phyloP scores from a whole-genome alignment of 768 basidiomycete species.

The Ephemerocybe angulata region DNA sequence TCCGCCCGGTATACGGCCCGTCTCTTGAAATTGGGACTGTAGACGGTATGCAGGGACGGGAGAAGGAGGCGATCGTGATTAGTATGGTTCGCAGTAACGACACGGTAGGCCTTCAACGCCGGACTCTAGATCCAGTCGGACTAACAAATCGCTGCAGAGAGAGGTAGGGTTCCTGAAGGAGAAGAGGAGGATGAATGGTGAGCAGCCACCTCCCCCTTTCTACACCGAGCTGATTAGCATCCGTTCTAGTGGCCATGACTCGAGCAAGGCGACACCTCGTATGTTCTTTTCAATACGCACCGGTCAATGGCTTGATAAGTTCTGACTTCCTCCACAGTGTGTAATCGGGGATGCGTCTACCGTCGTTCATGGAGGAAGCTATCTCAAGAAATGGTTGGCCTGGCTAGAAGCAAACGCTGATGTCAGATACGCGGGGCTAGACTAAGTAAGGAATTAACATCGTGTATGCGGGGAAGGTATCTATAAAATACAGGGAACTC shows the following conservation, averaged over 20 bases:
- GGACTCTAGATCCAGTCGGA: background rate
- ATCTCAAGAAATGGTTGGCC: constrained; percentile 83
- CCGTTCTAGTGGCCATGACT: constrained; percentile 79
- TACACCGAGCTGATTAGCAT: constrained; percentile 1
- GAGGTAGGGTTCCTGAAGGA: constrained; percentile 96
- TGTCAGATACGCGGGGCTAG: constrained; percentile 76
- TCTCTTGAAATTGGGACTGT: constrained; percentile 89
- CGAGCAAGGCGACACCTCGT: constrained; percentile 86
- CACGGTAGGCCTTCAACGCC: constrained; percentile 41
- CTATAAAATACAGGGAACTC: too few relatives aligned
- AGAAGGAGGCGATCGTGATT: constrained; percentile 91
- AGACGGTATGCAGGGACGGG: constrained; percentile 96
- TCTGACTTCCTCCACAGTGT: constrained; percentile 47
- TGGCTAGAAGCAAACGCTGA: constrained; percentile 93
- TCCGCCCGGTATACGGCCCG: constrained; percentile 66
- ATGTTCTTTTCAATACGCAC: constrained; percentile 22
- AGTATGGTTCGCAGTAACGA: constrained; percentile 91
- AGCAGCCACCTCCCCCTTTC: constrained; percentile 12
- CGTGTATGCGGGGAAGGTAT: too few relatives aligned
- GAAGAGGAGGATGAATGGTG: constrained; percentile 85
- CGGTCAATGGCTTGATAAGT: background rate
- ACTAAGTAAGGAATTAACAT: constrained; percentile 31
- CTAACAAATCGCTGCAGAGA: constrained; percentile 40
- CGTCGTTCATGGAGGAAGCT: constrained; percentile 76
- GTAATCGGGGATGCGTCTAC: constrained; percentile 93